Base-by-base conservation (phyloP, 371 early-diverging fungal genomes). In the Polyrhizophydium stewartii region DNA sequence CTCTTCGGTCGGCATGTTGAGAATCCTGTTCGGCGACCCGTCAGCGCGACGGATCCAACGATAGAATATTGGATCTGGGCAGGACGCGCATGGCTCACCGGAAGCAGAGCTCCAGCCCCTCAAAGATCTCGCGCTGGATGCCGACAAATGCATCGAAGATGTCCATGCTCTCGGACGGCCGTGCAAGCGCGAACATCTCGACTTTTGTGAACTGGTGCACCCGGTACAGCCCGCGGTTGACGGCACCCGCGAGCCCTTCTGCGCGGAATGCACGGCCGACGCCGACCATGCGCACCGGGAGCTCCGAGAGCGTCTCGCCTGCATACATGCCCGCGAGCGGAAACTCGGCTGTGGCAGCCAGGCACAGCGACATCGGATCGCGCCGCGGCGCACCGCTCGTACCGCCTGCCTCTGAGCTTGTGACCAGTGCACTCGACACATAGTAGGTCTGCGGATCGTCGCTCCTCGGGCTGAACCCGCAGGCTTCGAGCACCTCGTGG, bases 131-230 rank as follows among this genome's bases (percentile, higher is more conserved):
- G 55, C 85, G 82, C 59, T 96, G 95, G 49, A 94, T 81, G 0
- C 63, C 51, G 7, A 79, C 66, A 56, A 96, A 84, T 51, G 92
- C 87, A 21, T 88, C 79, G 58, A 92, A 71, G 63, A 89, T 82
- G 0, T 56, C 62, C 25, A 87, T 83, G 65, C 90, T 89, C 46
- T 83, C 77, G 5, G 76, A 84, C 0, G 88, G 85, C 13, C 72
- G 76, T 10, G 92, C 75, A 1, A 94, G 73, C 0, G 85, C 86
- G 83, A 96, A 94, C 62, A 96, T 73, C 60, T 96, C 96, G 0
- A 96, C 92, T 59, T 96, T 96, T 47, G 87, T 89, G 69, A 96
- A 96, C 65, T 94, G 94, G 74, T 96, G 96, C 2, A 96, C 90
- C 3, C 96, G 81, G 72, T 96, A 96, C 17, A 96, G 67, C 0